Evolutionary conservation across 345 rosid genomes (phyloP), one percentile per base, ranked within the genome.

Genomic region (Jatropha curcas): DNA sequence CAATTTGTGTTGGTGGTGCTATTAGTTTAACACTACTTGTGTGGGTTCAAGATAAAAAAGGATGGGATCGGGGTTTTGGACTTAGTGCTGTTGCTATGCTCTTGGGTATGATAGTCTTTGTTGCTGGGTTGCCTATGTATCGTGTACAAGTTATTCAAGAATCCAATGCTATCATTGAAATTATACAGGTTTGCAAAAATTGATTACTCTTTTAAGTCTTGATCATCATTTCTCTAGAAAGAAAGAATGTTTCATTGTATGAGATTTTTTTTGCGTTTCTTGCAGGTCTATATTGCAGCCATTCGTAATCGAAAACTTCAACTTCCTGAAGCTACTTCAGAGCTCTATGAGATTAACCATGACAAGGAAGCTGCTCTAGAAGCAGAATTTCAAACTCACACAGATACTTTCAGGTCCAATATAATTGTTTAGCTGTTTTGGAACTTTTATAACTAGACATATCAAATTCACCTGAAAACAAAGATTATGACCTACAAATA

Each of bases 21-120:
- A 52, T 74, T 24, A 83, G 90, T 73, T 70, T 86, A 39, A 82
- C 89, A 1, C 74, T 89, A 57, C 9, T 82, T 7, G 87, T 87
- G 20, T 86, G 89, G 91, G 58, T 89, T 33, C 84, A 89, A 60
- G 86, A 84, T 67, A 56, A 86, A 43, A 84, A 60, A 79, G 91
- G 91, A 27, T 87, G 89, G 88, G 91, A 83, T 67, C 78, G 82
- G 84, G 88, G 90, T 22, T 83, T 89, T 13, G 81, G 82, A 22
- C 0, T 86, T 33, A 37, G 80, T 12, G 20, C 82, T 5, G 5
- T 75, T 25, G 73, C 86, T 51, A 72, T 87, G 76, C 63, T 83
- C 63, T 41, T 82, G 52, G 83, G 48, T 41, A 14, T 86, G 62
- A 17, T 77, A 25, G 20, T 82, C n/a, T 81, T 84, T 66, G 19